Evolutionary conservation across 352 stramenopile genomes (phyloP), one percentile per base, ranked within the genome.

Genomic region (Phytophthora agathidicida): DNA sequence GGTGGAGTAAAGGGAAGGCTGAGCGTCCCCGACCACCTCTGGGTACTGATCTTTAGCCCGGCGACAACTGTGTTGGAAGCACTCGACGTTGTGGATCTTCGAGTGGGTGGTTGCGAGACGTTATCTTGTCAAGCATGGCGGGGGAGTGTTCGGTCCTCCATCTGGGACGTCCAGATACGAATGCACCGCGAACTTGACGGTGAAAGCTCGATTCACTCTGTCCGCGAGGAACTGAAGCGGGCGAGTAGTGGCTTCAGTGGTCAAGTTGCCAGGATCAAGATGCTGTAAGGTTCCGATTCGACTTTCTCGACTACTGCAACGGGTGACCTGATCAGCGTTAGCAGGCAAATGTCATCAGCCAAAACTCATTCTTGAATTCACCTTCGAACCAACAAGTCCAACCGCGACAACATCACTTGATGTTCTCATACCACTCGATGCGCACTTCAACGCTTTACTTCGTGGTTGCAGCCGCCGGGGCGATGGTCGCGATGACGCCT

Each of bases 321-420:
- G 23, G 9, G 7, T 26, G 24, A 35, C 9, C 19, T 39, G 23
- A n/a, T n/a, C n/a, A n/a, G n/a, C 22, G 32, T 51, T 50, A 36
- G 44, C 47, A 37, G 42, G 16, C 22, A 36, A 52, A 19, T 13
- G 19, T 19, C 24, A 26, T 8, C 10, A 31, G 41, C 22, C 14
- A 13, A 17, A 53, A 23, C 31, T 56, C 62, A 71, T 63, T 71
- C 48, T 24, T 62, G 11, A 64, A 68, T 47, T 63, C 22, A 13
- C 44, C 33, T 35, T 52, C 44, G 41, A 54, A 24, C 43, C 27
- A 54, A 55, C 55, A 70, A 66, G 33, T 44, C n/a, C 35, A 33
- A 20, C 41, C 55, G n/a, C 48, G 60, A 44, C 37, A 43, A 33
- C 27, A 36, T 5, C 36, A 43, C 6, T 47, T 47, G 27, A 52